Conservation (phyloP, 1,284 basidiomycete genomes). For the Trichosporon ovoides region DNA sequence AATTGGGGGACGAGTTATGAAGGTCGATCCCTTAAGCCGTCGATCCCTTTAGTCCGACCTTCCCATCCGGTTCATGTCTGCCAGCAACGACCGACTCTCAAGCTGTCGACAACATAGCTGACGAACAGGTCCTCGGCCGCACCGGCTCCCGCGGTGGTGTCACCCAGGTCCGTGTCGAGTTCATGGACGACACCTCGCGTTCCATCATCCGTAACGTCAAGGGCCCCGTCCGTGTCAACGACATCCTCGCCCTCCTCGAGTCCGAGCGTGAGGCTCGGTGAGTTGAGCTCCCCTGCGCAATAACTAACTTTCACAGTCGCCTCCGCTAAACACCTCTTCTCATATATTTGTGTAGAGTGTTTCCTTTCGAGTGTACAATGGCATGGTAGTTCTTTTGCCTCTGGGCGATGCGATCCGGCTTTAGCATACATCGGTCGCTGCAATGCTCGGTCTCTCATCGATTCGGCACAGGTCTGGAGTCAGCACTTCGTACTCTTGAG, state of each 20-base stretch:
- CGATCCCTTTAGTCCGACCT: too few relatives aligned
- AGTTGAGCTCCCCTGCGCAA: slow-evolving; percentile 47
- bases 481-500: background rate
- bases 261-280: slow-evolving; percentile 99
- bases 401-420: slow-evolving; percentile 24
- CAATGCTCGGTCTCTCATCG: background rate
- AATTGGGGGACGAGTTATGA: too few relatives aligned
- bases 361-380: slow-evolving; percentile 18
- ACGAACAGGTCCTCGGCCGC: slow-evolving; percentile 81
- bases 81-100: background rate
- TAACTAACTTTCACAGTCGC: slow-evolving; percentile 19
- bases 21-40: too few relatives aligned
- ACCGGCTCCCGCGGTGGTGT: slow-evolving; percentile 99
- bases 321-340: slow-evolving; percentile 23
- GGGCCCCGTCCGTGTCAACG: slow-evolving; percentile 92
- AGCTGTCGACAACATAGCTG: background rate
- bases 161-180: slow-evolving; percentile 98
- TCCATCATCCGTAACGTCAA: slow-evolving; percentile 99
- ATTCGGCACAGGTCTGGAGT: background rate
- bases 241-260: slow-evolving; percentile 96
- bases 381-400: slow-evolving; percentile 23
- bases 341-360: slow-evolving; percentile 17
- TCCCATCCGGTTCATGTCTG: too few relatives aligned
- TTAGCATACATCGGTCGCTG: slow-evolving; percentile 15
- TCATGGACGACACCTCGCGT: slow-evolving; percentile 95